A percentile compares a stretch with the other conserved stretches of the same genome.
Conservation (phyloP, 345 rosid species). For the Passiflora organensis region DNA sequence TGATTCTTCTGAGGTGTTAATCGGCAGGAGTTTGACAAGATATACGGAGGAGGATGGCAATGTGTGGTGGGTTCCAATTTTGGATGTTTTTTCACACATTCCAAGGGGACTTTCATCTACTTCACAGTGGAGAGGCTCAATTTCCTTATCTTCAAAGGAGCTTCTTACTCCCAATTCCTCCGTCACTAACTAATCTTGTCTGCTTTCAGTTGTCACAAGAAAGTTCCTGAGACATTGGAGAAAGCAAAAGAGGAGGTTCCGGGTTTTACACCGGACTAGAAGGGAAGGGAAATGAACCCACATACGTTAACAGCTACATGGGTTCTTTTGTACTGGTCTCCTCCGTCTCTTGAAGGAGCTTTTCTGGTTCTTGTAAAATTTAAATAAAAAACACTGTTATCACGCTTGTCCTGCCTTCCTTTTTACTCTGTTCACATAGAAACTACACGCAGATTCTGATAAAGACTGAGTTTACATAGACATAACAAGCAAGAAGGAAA, state of each 20-base stretch:
- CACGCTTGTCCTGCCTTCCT: too few relatives aligned
- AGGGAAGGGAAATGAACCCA: too few relatives aligned
- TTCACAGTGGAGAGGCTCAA: constrained; percentile 62
- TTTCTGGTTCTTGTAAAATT: too few relatives aligned
- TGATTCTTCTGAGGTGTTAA: neutral
- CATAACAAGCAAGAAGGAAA: too few relatives aligned
- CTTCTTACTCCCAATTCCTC: constrained; percentile 30
- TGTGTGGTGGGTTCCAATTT: constrained; percentile 78
- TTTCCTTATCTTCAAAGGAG: constrained; percentile 68
- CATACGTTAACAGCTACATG: constrained; percentile 11
- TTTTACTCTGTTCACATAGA: too few relatives aligned
- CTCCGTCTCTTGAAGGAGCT: too few relatives aligned
- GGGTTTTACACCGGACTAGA: too few relatives aligned
- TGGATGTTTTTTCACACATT: constrained; percentile 73
- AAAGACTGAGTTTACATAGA: too few relatives aligned
- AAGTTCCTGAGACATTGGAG: constrained; percentile 1
- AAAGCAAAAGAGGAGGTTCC: neutral
- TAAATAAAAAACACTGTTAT: too few relatives aligned
- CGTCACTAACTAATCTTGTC: constrained; percentile 2
- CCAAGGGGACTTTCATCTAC: constrained; percentile 66
- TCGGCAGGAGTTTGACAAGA: constrained; percentile 59
- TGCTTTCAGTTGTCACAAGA: constrained; percentile 6
- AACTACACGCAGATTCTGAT: too few relatives aligned
- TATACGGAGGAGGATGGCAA: constrained; percentile 68
- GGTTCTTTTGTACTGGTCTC: constrained; percentile 15